Evolutionary conservation across 73 alveolate species (phyloP).

Genomic region (Uronychia binucleata): DNA sequence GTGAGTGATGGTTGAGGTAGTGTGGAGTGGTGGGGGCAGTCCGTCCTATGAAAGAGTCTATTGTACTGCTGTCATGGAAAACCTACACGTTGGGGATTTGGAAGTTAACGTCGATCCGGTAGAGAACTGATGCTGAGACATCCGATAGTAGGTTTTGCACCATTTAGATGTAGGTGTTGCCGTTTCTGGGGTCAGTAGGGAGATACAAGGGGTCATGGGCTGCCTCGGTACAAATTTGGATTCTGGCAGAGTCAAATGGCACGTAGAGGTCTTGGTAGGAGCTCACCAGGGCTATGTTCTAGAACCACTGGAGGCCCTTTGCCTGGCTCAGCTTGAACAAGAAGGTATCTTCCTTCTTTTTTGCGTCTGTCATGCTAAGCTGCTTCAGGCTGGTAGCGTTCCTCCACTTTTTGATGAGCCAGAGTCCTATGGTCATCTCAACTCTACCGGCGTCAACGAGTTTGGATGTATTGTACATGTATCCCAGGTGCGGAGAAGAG

Average conservation of each 20-base stretch:
- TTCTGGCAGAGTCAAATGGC: slow-evolving; percentile 83
- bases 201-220: no score
- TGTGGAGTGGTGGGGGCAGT: slow-evolving; percentile 99
- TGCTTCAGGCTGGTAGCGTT: slow-evolving; percentile 71
- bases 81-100: slow-evolving; percentile 84
- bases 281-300: slow-evolving; percentile 64
- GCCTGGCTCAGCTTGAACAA: slow-evolving; percentile 65
- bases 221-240: slow-evolving; percentile 58
- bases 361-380: slow-evolving; percentile 71
- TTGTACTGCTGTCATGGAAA: slow-evolving; percentile 83
- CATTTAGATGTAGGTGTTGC: slow-evolving; percentile 23
- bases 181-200: slow-evolving; percentile 19
- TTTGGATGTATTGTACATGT: slow-evolving; percentile 73
- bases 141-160: slow-evolving; percentile 18
- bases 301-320: slow-evolving; percentile 78
- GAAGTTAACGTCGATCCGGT: slow-evolving; percentile 95
- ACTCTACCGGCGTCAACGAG: slow-evolving; percentile 92
- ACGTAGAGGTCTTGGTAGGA: slow-evolving; percentile 78
- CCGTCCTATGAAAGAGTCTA: slow-evolving; percentile 99
- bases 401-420: slow-evolving; percentile 84
- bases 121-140: not conserved
- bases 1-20: no score
- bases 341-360: slow-evolving; percentile 66
- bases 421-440: no score
- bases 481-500: slow-evolving; percentile 97